A percentile compares a stretch with the other conserved stretches of the same genome.
Conservation (phyloP, 768 basidiomycete genomes). For the Leccinum aurantiacum region DNA sequence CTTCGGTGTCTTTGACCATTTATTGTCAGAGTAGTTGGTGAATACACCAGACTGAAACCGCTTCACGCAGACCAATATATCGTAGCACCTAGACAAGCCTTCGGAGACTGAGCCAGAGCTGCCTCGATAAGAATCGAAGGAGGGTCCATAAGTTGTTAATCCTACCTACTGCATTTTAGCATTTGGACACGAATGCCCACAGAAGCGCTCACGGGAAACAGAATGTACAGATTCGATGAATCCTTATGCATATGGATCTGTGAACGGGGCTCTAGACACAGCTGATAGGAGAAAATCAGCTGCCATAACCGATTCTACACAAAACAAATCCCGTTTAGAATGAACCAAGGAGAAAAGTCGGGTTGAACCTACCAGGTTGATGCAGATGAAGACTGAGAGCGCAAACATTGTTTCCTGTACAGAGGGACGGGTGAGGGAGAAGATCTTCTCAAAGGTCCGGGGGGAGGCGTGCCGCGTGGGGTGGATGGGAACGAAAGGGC, state of each 20-base stretch:
- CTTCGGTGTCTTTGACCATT: background rate
- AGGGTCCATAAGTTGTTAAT: constrained; percentile 15
- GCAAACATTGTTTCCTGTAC: constrained; percentile 27
- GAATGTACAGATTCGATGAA: constrained; percentile 28
- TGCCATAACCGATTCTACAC: constrained; percentile 34
- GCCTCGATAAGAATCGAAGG: background rate
- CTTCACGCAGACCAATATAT: background rate
- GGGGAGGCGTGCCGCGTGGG: too few species aligned
- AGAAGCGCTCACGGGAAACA: constrained; percentile 28
- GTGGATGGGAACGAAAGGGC: background rate
- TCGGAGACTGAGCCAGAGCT: background rate
- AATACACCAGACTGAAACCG: background rate
- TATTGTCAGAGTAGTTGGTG: background rate
- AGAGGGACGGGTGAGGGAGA: constrained; percentile 37
- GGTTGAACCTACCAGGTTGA: constrained; percentile 31
- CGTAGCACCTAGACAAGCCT: background rate
- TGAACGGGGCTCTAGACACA: constrained; percentile 23
- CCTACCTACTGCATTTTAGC: constrained; percentile 14
- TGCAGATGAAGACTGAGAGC: constrained; percentile 33
- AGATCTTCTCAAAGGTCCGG: constrained; percentile 36
- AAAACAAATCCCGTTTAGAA: background rate
- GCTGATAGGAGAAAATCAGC: background rate
- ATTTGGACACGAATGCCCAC: background rate
- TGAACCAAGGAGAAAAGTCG: background rate
- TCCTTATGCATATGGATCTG: constrained; percentile 18